A percentile compares a stretch with the other conserved stretches of the same genome.
These are phyloP conservation scores for Pelargonium nanum DNA, from an alignment of 345 rosid genomes.

Conservation along the genomic window DNA sequence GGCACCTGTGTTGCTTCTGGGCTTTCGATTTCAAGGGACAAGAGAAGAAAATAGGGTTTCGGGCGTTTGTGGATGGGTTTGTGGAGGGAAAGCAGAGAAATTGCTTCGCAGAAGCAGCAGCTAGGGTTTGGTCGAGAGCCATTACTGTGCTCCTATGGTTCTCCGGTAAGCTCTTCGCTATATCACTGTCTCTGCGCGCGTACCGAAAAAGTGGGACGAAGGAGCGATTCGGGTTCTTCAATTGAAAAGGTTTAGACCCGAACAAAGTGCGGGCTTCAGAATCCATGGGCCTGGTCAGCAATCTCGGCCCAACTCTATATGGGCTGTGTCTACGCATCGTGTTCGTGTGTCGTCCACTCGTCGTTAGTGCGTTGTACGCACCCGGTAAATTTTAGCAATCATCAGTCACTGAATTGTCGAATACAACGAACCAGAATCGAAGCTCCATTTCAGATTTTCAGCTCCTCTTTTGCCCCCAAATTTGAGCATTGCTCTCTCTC, in stretches of 20 bases:
- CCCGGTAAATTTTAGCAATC: not conserved
- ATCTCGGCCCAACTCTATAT: too few relatives aligned
- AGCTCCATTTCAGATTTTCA: not conserved
- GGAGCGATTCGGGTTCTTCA: too few relatives aligned
- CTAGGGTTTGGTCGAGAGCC: not conserved
- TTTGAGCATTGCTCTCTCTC: not conserved
- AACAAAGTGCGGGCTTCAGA: too few relatives aligned
- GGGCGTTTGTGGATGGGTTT: conserved; percentile 10
- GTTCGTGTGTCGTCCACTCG: not conserved
- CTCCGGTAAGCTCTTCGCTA: too few relatives aligned
- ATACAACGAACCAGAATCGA: not conserved
- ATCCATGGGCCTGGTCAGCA: too few relatives aligned
- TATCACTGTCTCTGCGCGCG: not conserved
- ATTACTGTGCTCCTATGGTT: not conserved
- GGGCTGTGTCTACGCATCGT: too few relatives aligned
- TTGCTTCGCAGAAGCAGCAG: not conserved
- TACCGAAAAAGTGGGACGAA: not conserved
- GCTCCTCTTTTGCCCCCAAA: conserved; percentile 1
- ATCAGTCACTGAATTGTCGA: not conserved
- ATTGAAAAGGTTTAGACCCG: too few relatives aligned
- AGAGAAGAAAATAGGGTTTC: conserved; percentile 6
- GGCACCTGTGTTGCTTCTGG: conserved; percentile 1
- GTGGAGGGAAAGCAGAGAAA: conserved; percentile 3
- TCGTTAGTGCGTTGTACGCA: not conserved
- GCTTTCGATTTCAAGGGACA: not conserved